These are phyloP conservation scores for Ilyonectria robusta DNA, from an alignment of 2,329 filamentous ascomycete species.

Conservation along the genomic window DNA sequence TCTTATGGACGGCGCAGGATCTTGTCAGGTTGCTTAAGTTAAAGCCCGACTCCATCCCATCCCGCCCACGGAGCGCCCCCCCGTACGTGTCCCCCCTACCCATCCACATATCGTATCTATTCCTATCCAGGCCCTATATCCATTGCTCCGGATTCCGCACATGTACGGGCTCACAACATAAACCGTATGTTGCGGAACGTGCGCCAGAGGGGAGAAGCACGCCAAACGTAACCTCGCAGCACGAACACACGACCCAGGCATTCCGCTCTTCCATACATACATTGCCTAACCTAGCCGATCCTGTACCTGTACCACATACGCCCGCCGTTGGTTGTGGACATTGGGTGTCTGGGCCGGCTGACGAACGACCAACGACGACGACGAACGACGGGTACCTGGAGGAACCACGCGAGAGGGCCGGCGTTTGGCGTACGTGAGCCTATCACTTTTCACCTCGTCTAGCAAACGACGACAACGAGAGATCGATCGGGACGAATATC, in stretches of 20 bases:
- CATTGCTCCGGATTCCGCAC: constrained; percentile 17
- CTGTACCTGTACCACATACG: background rate
- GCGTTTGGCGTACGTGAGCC: background rate
- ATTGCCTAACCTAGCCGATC: background rate
- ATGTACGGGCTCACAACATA: constrained; percentile 8
- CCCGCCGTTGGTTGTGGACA: constrained; percentile 15
- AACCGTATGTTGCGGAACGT: constrained; percentile 12
- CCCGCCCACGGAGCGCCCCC: background rate
- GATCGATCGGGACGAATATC: background rate
- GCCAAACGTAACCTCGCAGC: background rate
- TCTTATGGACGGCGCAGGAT: background rate
- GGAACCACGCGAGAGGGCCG: background rate
- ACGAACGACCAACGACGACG: background rate
- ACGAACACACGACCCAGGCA: background rate
- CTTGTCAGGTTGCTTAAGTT: constrained; percentile 14
- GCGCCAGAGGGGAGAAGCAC: constrained; percentile 1
- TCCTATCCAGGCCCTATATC: constrained; percentile 11
- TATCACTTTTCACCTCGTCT: background rate
- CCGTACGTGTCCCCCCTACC: constrained; percentile 1
- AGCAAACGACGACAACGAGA: background rate
- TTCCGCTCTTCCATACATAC: constrained; percentile 2
- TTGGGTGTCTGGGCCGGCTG: background rate
- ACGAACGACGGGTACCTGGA: background rate
- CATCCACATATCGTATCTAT: constrained; percentile 10
- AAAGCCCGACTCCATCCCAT: constrained; percentile 22